A percentile compares a stretch with the other conserved stretches of the same genome.
Evolutionary conservation across 1,284 basidiomycete species (phyloP).

Genomic region (Inonotus obliquus): DNA sequence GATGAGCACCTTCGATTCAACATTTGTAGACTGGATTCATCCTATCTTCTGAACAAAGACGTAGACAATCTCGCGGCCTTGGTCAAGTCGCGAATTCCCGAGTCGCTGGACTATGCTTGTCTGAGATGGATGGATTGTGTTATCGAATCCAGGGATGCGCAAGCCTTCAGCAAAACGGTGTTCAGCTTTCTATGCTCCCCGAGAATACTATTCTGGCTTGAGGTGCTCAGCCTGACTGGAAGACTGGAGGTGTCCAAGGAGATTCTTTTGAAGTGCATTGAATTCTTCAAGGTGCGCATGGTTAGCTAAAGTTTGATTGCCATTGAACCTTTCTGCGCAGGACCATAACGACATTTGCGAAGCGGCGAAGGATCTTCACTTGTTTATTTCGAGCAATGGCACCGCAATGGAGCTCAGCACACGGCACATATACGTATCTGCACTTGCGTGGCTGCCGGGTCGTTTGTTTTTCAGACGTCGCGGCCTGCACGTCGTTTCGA

Average conservation of each 20-base stretch:
- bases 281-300: not conserved
- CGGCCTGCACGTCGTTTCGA: not conserved
- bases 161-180: not conserved
- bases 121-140: not conserved
- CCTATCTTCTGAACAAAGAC: not conserved
- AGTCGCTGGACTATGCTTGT: not conserved
- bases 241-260: not conserved
- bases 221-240: not conserved
- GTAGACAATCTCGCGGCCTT: not conserved
- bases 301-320: not conserved
- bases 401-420: not conserved
- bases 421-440: slow-evolving; percentile 2
- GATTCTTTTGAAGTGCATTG: not conserved
- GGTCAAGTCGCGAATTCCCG: not conserved
- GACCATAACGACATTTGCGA: not conserved
- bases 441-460: not conserved
- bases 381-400: not conserved
- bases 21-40: not conserved
- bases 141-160: not conserved
- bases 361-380: not conserved
- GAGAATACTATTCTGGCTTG: not conserved
- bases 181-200: not conserved
- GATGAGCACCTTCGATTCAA: not conserved
- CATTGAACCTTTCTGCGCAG: not conserved
- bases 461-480: not conserved